Evolutionary conservation across 2,329 filamentous ascomycete genomes (phyloP).

Genomic region (Tolypocladium inflatum): DNA sequence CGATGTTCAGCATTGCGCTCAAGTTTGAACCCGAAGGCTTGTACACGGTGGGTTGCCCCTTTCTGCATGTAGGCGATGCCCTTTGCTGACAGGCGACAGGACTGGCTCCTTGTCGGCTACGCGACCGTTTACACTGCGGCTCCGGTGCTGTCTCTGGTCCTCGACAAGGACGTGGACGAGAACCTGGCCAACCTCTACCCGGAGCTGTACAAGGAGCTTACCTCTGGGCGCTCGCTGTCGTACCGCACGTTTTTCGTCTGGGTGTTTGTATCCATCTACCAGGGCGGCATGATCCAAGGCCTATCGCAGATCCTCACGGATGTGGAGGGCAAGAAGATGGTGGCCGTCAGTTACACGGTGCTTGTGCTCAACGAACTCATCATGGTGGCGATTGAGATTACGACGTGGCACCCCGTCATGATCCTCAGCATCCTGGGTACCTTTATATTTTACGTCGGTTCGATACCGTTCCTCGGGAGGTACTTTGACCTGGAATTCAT

Average conservation of each 20-base stretch:
- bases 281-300: constrained; percentile 93
- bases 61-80: not conserved
- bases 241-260: constrained; percentile 96
- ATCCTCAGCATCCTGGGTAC: constrained; percentile 77
- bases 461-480: constrained; percentile 74
- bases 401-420: constrained; percentile 95
- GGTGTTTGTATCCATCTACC: constrained; percentile 91
- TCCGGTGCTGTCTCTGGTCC: constrained; percentile 85
- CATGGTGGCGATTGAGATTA: constrained; percentile 96
- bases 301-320: constrained; percentile 80
- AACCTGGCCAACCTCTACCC: constrained; percentile 89
- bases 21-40: constrained; percentile 89
- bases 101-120: constrained; percentile 96
- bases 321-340: constrained; percentile 65
- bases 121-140: constrained; percentile 91
- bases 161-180: constrained; percentile 94
- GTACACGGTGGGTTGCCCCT: constrained; percentile 51
- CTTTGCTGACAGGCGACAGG: constrained; percentile 31
- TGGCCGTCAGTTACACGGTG: constrained; percentile 84
- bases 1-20: constrained; percentile 90
- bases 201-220: constrained; percentile 96
- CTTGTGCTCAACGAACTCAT: constrained; percentile 89
- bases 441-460: constrained; percentile 67
- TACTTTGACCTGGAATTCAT: constrained; percentile 85
- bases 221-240: constrained; percentile 72